phyloP scores from a whole-genome alignment of 257 asterid species.

The Lithospermum erythrorhizon region DNA sequence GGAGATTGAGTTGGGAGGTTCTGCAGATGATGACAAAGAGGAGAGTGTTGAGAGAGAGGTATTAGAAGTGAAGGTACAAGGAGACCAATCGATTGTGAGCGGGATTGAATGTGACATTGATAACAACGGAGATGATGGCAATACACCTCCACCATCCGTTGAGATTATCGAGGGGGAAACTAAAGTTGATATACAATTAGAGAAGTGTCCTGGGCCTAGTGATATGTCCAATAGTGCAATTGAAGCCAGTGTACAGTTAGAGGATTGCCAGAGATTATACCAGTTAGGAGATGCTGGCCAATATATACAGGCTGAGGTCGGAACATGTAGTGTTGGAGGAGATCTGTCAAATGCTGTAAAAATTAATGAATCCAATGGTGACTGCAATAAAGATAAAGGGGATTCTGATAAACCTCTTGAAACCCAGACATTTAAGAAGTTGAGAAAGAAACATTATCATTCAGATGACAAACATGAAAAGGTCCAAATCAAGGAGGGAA shows the following conservation, averaged over 20 bases:
- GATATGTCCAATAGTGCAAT: constrained; percentile 6
- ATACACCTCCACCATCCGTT: constrained; percentile 17
- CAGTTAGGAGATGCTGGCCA: constrained; percentile 28
- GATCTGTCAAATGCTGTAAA: constrained; percentile 21
- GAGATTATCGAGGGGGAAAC: constrained; percentile 21
- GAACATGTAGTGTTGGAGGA: constrained; percentile 18
- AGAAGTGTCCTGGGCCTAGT: background rate
- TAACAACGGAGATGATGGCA: constrained; percentile 27
- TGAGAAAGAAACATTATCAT: constrained; percentile 17
- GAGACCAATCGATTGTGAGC: constrained; percentile 9
- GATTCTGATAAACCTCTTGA: constrained; percentile 29
- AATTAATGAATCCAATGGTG: constrained; percentile 22
- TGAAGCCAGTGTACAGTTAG: constrained; percentile 23
- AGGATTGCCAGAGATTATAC: constrained; percentile 27
- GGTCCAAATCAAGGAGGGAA: constrained; percentile 59
- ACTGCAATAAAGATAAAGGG: constrained; percentile 22
- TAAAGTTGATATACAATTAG: constrained; percentile 15
- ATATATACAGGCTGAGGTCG: constrained; percentile 19
- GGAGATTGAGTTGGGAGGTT: constrained; percentile 30
- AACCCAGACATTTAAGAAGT: constrained; percentile 23
- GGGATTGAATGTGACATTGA: constrained; percentile 15
- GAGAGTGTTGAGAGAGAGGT: constrained; percentile 19
- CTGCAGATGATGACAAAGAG: constrained; percentile 26
- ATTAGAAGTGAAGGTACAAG: constrained; percentile 17
- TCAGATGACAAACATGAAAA: constrained; percentile 28